Percentiles rank a stretch among this genome's conserved stretches.
Evolutionary conservation across 352 stramenopile species (phyloP).

Genomic region (Pythium scleroteichum): DNA sequence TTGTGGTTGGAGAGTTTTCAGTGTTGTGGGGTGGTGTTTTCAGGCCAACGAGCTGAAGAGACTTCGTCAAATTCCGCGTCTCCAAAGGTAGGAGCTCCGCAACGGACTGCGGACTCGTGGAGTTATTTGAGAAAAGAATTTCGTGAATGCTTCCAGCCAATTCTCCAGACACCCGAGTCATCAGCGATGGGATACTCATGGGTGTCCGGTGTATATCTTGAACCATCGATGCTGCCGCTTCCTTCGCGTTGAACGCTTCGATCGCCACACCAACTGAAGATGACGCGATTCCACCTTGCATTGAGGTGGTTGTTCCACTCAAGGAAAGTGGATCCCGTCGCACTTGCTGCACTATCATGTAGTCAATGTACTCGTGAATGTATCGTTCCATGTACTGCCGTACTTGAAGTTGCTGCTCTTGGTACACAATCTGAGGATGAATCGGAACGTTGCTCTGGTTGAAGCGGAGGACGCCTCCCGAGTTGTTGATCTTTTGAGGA

Average conservation of each 20-base stretch:
- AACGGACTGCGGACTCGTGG: slow-evolving; percentile 76
- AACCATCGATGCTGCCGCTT: slow-evolving; percentile 27
- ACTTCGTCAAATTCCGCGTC: slow-evolving; percentile 19
- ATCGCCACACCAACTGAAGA: background rate
- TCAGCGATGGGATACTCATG: slow-evolving; percentile 52
- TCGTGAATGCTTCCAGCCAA: slow-evolving; percentile 62
- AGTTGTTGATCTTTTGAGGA: background rate
- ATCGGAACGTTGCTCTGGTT: slow-evolving; percentile 32
- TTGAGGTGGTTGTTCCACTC: background rate
- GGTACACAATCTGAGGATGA: slow-evolving; percentile 32
- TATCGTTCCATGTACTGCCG: slow-evolving; percentile 36
- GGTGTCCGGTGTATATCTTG: slow-evolving; percentile 52
- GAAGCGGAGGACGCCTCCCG: slow-evolving; percentile 24
- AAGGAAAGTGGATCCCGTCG: slow-evolving; percentile 18
- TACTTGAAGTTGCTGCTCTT: slow-evolving; percentile 35
- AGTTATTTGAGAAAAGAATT: slow-evolving; percentile 51
- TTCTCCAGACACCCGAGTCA: slow-evolving; percentile 36
- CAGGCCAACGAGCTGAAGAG: slow-evolving; percentile 17
- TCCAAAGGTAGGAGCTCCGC: slow-evolving; percentile 33
- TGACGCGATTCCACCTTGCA: background rate
- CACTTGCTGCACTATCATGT: slow-evolving; percentile 35
- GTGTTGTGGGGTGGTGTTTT: slow-evolving; percentile 5
- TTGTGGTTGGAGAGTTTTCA: background rate
- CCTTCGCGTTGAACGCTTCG: slow-evolving; percentile 7
- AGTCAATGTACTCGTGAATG: slow-evolving; percentile 38